Base-by-base conservation (phyloP, 1,284 basidiomycete species). In the Cystobasidium sp. region DNA sequence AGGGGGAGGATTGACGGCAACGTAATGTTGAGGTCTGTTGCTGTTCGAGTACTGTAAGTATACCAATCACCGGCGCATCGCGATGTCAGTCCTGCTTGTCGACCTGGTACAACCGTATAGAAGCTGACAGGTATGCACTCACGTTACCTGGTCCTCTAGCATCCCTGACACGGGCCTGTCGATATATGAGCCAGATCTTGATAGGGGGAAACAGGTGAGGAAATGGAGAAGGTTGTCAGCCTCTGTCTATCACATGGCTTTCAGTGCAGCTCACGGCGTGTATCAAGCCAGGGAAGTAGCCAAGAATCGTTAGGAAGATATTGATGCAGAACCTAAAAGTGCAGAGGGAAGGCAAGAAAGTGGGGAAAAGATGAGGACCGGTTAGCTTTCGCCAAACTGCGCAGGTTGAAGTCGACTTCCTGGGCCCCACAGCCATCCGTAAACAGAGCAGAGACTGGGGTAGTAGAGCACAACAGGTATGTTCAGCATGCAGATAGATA, bases 231-330 rank as follows among this genome's bases (percentile, higher is more conserved):
- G 14, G 10, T 10, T 1, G 18, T 37, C 3, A n/a, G 22, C 24
- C 16, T 51, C 46, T 7, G 1, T 37, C 9, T 24, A 18, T 3
- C 18, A 52, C 43, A 22, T 41, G 31, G 39, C 12, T 14, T 37
- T 22, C 20, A 14, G 20, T 22, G 39, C 9, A 65, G n/a, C 64
- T 22, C 41, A 66, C 64, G 22, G 66, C 66, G 41, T 68, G 66
- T n/a, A 68, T 68, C 9, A 68, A 39, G 39, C 66, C 66, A 58
- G 66, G 66, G 37, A 68, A 39, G 66, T 58, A 68, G 8, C 66
- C 66, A 6, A 68, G 22, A 6, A 68, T 10, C 12, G 66, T 68
- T 3, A 68, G 22, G 1, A 68, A 37, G 20, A 68, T 24, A 49
- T 68, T 68, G 14, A 68, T 9, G 53, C 66, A 68, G 66, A 68